Base-by-base conservation (phyloP, 345 rosid genomes). In the Gossypium mustelinum region DNA sequence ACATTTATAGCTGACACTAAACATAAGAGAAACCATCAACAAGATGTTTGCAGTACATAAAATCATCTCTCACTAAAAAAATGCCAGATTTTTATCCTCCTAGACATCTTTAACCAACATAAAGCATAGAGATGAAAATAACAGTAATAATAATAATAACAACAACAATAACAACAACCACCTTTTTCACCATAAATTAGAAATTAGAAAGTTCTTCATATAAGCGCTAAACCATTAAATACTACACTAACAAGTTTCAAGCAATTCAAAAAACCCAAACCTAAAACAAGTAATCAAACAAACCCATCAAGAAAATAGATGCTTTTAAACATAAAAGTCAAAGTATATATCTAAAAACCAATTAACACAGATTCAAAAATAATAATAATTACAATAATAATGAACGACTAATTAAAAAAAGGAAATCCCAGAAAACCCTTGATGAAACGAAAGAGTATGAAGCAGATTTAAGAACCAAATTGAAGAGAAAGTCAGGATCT, bases 241-340 rank as follows among this genome's bases (percentile, higher is more conserved):
- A 29, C 45, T 27, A 51, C 10, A 27, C 16, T 11, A 29, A 29
- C 11, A 70, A 29, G 13, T 47, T 16, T 24, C 18, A 24, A 47
- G 56, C 70, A 44, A 66, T 44, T 44, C 27, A 66, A 43, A 54
- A 63, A 16, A 22, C 51, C 14, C 27, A 66, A 66, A 66, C n/a
- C 70, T 66, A 66, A 66, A 66, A 66, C 70, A 66, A 65, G 27
- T 25, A 48, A 50, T 9, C 34, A 25, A 48, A 16, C 14, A 50
- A 69, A 27, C 16, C 44, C 25, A 51, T 51, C 60, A 51, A 14
- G 22, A 16, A 50, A 51, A 51, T 27, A 52, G 29, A 50, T 27
- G 27, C 24, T 25, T n/a, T n/a, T n/a, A 50, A 51, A 20, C 50
- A 27, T 4, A 1, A 50, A 27, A 18, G 11, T 34, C 45, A 27